These are phyloP conservation scores for Echinosophora koreensis DNA, from an alignment of 306 rosid species.

Conservation along the genomic window DNA sequence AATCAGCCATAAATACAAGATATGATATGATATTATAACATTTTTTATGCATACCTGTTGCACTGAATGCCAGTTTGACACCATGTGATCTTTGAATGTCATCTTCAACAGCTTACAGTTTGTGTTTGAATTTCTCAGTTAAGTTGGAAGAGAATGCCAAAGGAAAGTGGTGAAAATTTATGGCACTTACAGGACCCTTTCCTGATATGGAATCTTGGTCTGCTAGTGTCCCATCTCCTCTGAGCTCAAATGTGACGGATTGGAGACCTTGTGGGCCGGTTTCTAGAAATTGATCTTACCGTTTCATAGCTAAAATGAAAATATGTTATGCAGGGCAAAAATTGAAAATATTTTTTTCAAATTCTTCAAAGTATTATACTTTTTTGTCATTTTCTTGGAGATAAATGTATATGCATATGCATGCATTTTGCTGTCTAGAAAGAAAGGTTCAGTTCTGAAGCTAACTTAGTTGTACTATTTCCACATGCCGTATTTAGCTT, in stretches of 20 bases:
- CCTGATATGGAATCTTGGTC: constrained; percentile 85
- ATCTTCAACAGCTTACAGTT: constrained; percentile 35
- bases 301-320: neutral
- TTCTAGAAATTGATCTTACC: constrained; percentile 38
- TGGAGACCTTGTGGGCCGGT: constrained; percentile 65
- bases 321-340: neutral
- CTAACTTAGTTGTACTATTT: constrained; percentile 2
- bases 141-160: constrained; percentile 83
- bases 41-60: neutral
- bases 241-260: constrained; percentile 62
- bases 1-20: too few species aligned
- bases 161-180: constrained; percentile 69
- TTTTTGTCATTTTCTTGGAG: constrained; percentile 30
- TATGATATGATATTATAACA: too few species aligned
- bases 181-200: constrained; percentile 85
- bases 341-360: neutral
- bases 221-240: constrained; percentile 66
- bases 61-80: neutral
- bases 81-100: neutral
- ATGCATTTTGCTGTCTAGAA: neutral
- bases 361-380: neutral
- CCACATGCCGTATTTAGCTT: neutral
- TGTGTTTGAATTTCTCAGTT: constrained; percentile 63
- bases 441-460: neutral
- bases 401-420: neutral